Conservation (phyloP, 2,329 filamentous ascomycete species). For the Emergomyces africanus region DNA sequence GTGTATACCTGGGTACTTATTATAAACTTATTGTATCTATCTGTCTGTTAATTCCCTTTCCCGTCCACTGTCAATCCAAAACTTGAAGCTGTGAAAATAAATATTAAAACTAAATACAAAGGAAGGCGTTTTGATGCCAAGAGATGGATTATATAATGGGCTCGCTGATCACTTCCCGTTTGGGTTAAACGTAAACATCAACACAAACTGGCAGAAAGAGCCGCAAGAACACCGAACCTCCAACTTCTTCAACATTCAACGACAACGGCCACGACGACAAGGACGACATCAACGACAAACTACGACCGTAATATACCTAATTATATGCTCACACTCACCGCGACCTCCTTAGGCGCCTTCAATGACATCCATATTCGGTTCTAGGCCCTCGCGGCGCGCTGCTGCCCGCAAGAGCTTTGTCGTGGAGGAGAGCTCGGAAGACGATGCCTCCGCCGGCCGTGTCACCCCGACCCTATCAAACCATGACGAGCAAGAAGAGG, state of each 20-base stretch:
- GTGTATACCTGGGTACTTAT: not conserved
- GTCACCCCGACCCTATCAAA: conserved; percentile 30
- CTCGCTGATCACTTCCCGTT: not conserved
- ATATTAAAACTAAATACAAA: not conserved
- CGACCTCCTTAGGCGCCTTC: not conserved
- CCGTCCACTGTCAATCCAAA: not conserved
- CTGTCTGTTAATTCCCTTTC: too few relatives aligned
- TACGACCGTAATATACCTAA: not conserved
- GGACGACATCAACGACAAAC: not conserved
- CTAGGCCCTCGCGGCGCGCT: conserved; percentile 46
- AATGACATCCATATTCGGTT: conserved; percentile 26
- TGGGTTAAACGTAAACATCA: conserved; percentile 12
- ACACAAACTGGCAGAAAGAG: not conserved
- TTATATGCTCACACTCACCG: not conserved
- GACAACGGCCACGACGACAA: not conserved
- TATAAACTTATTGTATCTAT: not conserved
- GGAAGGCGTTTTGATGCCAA: conserved; percentile 4
- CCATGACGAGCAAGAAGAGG: conserved; percentile 39
- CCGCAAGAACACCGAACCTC: not conserved
- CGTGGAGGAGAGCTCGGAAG: conserved; percentile 66
- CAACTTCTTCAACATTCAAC: conserved; percentile 3
- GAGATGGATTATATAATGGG: not conserved
- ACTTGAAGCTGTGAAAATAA: not conserved
- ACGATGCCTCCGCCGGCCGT: conserved; percentile 44
- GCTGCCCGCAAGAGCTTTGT: conserved; percentile 58